These are phyloP conservation scores for Aspergillus diversus DNA, from an alignment of 495 filamentous ascomycete species.

Conservation along the genomic window DNA sequence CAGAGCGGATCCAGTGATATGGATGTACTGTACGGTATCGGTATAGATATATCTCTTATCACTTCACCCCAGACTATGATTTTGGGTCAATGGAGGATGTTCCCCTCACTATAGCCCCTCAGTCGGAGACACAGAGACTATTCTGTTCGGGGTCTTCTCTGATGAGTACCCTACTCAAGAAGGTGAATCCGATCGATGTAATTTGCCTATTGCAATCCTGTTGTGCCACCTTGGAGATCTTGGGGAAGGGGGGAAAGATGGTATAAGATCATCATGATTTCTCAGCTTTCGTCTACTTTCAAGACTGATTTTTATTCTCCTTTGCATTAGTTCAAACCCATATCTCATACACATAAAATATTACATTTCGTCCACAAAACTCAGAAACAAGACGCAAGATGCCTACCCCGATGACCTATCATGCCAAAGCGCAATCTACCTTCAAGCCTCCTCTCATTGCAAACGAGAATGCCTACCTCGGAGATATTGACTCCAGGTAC, in stretches of 20 bases:
- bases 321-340: background rate
- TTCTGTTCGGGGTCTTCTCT: background rate
- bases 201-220: background rate
- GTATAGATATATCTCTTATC: conserved; percentile 7
- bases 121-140: conserved; percentile 6
- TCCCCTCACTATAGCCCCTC: conserved; percentile 10
- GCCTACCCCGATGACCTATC: conserved; percentile 51
- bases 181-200: conserved; percentile 22
- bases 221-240: background rate
- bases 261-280: background rate
- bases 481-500: conserved; percentile 65
- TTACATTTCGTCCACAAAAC: background rate
- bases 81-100: background rate
- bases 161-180: conserved; percentile 23
- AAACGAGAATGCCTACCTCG: conserved; percentile 75
- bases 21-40: background rate
- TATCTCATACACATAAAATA: background rate
- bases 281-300: background rate
- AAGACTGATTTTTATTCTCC: no score
- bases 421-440: conserved; percentile 61
- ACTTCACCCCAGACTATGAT: no score
- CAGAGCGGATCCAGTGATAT: conserved; percentile 2
- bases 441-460: conserved; percentile 74
- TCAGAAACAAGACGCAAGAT: conserved; percentile 25
- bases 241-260: background rate